Base-by-base conservation (phyloP, 2,329 filamentous ascomycete species). In the Venturia effusa region DNA sequence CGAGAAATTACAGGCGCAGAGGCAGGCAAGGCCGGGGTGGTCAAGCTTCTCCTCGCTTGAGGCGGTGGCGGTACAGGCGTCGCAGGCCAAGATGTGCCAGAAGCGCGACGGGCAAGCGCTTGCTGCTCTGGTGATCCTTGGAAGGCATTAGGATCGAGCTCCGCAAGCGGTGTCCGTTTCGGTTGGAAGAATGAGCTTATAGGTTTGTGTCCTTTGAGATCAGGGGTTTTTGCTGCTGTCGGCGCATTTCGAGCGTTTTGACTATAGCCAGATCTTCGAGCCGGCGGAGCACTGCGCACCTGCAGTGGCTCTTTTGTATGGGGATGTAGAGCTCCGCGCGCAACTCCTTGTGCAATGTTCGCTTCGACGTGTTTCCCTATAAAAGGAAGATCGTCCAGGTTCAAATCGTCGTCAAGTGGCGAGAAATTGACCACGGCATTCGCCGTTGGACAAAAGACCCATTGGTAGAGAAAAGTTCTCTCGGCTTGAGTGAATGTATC, bases 391-490 rank as follows among this genome's bases (percentile, higher is more conserved):
- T 88, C 83, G 11, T 86, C 83, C 0, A 87, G 78, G 30, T 86
- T 83, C 27, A 91, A 73, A 4, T 84, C 84, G 0, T 85, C 83
- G 0, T 51, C 34, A 11, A 88, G 82, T 17, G 85, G 80, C 0
- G 86, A 94, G 65, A 96, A 80, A 66, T 91, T 86, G 48, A 96
- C 89, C 55, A 97, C 76, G 66, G 85, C 78, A 65, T 87, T 81
- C 51, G 83, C 81, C 43, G 81, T 78, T 0, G 93, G 92, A 72
- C 93, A 97, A 74, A 90, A 99, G 3, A 97, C 93, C 76, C 94
- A 89, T 77, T 97, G 94, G 71, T 97, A 89, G 22, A 97, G 77
- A 71, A 99, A 99, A 0, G 94, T 97, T 68, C 90, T 79, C 74
- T 99, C 94, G 0, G 94, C 94, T 72, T 93, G 87, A 66, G 85